These are phyloP conservation scores for Nitzschia inconspicua DNA, from an alignment of 108 stramenopile species.

Conservation along the genomic window DNA sequence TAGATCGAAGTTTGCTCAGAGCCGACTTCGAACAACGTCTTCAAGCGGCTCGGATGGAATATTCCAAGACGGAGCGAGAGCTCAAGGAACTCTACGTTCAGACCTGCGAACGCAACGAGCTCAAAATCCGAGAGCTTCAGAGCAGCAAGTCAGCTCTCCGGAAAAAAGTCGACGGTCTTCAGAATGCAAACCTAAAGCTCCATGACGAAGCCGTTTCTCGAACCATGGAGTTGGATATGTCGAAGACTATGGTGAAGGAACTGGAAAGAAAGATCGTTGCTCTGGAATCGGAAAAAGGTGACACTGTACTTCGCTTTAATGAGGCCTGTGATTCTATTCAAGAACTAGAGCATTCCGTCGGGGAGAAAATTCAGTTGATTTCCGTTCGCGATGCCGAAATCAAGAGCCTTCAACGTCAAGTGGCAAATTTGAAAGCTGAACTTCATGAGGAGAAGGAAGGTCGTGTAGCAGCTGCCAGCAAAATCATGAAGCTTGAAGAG, in stretches of 20 bases:
- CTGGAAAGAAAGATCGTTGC: slow-evolving; percentile 5
- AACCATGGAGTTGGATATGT: slow-evolving; percentile 18
- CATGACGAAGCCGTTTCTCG: neutral
- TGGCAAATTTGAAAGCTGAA: slow-evolving; percentile 48
- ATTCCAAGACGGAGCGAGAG: slow-evolving; percentile 26
- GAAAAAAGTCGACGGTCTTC: slow-evolving; percentile 3
- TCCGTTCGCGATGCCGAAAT: slow-evolving; percentile 75
- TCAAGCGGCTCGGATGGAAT: slow-evolving; percentile 8
- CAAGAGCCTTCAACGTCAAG: slow-evolving; percentile 58
- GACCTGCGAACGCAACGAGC: slow-evolving; percentile 13
- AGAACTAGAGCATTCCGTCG: slow-evolving; percentile 3
- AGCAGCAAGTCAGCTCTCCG: slow-evolving; percentile 4
- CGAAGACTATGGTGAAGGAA: slow-evolving; percentile 2
- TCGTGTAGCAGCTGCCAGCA: no score
- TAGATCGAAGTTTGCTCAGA: slow-evolving; percentile 8
- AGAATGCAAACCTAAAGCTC: slow-evolving; percentile 2
- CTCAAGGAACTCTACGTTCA: slow-evolving; percentile 23
- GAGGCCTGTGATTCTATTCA: neutral
- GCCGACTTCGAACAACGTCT: slow-evolving; percentile 24
- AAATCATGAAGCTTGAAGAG: no score
- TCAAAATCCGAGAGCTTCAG: slow-evolving; percentile 15
- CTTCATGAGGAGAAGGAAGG: slow-evolving; percentile 16
- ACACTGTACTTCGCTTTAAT: neutral
- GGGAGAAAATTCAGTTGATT: no score
- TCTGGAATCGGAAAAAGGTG: slow-evolving; percentile 1